Base-by-base conservation (phyloP, 2,329 filamentous ascomycete species). In the Paraconiothyrium sp. region DNA sequence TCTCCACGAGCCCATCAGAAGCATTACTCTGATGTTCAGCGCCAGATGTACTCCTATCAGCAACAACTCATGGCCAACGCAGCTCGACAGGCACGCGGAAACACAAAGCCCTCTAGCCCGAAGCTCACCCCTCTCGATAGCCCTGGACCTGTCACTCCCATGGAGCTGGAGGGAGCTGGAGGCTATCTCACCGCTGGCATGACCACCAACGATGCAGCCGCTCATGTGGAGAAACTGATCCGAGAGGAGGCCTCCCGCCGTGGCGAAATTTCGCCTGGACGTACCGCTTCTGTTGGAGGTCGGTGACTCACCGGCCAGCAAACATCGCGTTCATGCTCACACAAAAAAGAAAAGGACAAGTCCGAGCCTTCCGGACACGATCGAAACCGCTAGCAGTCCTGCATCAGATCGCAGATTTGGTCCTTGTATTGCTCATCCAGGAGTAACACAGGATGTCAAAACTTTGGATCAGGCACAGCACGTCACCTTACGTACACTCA, bases 61-160 rank as follows among this genome's bases (percentile, higher is more conserved):
- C 78, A 82, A 34, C 82, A 84, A 59, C 69, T 79, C 22, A 66
- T 79, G n/a, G 71, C 73, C 65, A 75, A 72, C 58, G 72, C 71
- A 4, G 63, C 60, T 32, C 69, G 69, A 37, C 70, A 75, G 44
- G 62, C 65, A 39, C 71, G 72, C 43, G 67, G 69, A 32, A 44
- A 65, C 16, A 64, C 68, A 6, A 82, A 79, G 65, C 83, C 84
- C 1, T 77, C 72, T 27, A 84, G 82, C 69, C 84, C 84, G 35
- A 79, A 81, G 43, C 76, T 86, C 44, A 77, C 77, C 27, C 84
- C 84, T 27, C 70, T 84, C 24, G 83, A 81, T 16, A 85, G 83
- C 58, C 84, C 84, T 2, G 83, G 83, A 43, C 82, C 82, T 7
- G 83, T 85, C 43, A 86, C 84, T 27, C 84, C 84, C n/a, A 70